These are phyloP conservation scores for Termitomyces sp. DNA, from an alignment of 768 basidiomycete genomes.

Conservation along the genomic window DNA sequence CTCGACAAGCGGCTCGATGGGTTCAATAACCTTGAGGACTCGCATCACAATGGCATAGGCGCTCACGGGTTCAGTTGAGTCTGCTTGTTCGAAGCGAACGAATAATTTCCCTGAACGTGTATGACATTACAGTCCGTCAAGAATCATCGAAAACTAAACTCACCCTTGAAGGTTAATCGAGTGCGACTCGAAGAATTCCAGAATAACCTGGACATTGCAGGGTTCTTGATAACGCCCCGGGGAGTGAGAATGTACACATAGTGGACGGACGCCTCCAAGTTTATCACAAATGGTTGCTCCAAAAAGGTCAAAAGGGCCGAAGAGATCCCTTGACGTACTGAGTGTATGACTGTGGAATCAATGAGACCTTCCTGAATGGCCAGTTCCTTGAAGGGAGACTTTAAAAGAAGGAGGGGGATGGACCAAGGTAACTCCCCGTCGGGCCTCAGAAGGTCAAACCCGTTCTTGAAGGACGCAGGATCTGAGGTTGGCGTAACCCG, in stretches of 20 bases:
- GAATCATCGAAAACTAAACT: not conserved
- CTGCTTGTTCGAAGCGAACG: not conserved
- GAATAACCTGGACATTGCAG: not conserved
- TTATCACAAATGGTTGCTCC: not conserved
- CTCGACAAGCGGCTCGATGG: not conserved
- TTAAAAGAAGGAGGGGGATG: not conserved
- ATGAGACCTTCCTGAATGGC: not conserved
- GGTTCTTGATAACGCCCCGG: not conserved
- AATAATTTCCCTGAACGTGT: not conserved
- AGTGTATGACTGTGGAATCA: too few relatives aligned
- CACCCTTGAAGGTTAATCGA: not conserved
- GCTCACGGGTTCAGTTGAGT: not conserved
- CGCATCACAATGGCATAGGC: not conserved
- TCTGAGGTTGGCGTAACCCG: constrained; percentile 12
- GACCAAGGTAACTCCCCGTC: constrained; percentile 12
- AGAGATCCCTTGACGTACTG: too few relatives aligned
- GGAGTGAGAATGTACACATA: not conserved
- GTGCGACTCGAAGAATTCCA: not conserved
- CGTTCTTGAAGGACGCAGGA: constrained; percentile 8
- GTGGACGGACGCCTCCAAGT: not conserved
- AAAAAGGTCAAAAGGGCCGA: not conserved
- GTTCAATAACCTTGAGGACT: not conserved
- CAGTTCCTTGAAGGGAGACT: not conserved
- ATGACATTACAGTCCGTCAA: not conserved
- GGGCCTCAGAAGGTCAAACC: constrained; percentile 11